Conservation (phyloP, 441 rosid species). For the Aleurites moluccanus region DNA sequence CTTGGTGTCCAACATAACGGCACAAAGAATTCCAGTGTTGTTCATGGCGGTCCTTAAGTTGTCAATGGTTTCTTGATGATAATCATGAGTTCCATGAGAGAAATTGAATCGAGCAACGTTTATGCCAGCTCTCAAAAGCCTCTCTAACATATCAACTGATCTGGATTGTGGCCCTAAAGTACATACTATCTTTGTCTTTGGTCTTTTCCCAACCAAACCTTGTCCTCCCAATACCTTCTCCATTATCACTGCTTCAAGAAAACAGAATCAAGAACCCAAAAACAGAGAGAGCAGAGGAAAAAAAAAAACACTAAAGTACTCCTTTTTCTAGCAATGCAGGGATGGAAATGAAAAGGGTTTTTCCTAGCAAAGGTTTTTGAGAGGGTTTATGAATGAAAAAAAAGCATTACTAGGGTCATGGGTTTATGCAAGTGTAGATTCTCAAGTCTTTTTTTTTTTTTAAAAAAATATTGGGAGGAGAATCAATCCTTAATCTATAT, state of each 20-base stretch:
- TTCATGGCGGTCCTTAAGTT: slow-evolving; percentile 80
- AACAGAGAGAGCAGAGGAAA: too few relatives aligned
- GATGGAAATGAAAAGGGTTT: neutral
- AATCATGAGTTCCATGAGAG: slow-evolving; percentile 89
- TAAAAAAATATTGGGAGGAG: too few relatives aligned
- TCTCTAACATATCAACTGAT: slow-evolving; percentile 72
- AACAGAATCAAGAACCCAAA: neutral
- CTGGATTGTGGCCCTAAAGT: slow-evolving; percentile 91
- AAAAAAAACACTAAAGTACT: too few relatives aligned
- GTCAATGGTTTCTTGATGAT: slow-evolving; percentile 86
- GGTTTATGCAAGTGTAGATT: neutral
- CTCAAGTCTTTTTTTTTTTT: too few relatives aligned
- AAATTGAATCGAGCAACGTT: slow-evolving; percentile 95
- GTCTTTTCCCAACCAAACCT: slow-evolving; percentile 33
- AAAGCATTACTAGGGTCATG: neutral
- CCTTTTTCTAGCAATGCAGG: too few relatives aligned
- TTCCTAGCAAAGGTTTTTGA: neutral
- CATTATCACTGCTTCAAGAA: neutral
- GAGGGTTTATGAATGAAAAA: neutral
- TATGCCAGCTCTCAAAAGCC: slow-evolving; percentile 84
- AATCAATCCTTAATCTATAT: too few relatives aligned
- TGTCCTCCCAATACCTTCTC: slow-evolving; percentile 27
- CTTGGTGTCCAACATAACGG: slow-evolving; percentile 98
- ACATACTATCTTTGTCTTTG: slow-evolving; percentile 94
- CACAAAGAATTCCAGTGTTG: slow-evolving; percentile 83